These are phyloP conservation scores for Leersia perrieri DNA, from an alignment of 176 grass and related monocot species.

Conservation along the genomic window DNA sequence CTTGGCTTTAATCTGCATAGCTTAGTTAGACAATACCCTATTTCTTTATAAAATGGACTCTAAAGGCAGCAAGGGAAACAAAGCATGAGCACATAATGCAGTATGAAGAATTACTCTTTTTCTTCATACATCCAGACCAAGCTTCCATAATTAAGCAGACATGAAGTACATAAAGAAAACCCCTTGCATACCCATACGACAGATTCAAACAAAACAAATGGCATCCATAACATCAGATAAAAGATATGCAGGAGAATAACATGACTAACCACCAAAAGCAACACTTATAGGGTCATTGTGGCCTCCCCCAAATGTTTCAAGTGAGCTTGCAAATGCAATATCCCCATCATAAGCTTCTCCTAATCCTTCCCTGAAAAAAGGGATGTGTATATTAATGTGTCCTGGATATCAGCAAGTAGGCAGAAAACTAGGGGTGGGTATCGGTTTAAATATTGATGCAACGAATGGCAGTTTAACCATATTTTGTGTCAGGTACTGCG, in stretches of 20 bases:
- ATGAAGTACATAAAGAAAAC: background rate
- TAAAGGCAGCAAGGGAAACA: background rate
- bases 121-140: conserved; percentile 6
- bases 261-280: conserved; percentile 87
- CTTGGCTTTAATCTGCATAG: background rate
- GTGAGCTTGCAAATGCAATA: conserved; percentile 93
- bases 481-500: background rate
- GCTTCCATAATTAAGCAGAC: conserved; percentile 20
- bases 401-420: background rate
- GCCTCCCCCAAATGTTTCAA: conserved; percentile 96
- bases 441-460: conserved; percentile 21
- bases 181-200: background rate
- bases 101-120: background rate
- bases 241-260: conserved; percentile 25
- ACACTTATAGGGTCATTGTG: conserved; percentile 96
- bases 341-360: conserved; percentile 94
- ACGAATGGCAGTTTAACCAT: conserved; percentile 12
- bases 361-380: conserved; percentile 77
- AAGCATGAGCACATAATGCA: background rate
- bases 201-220: conserved; percentile 22
- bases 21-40: background rate
- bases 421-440: background rate
- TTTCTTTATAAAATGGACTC: conserved; percentile 13
- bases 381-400: conserved; percentile 21
- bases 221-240: background rate